phyloP scores from a whole-genome alignment of 2,329 filamentous ascomycete species.

The Ceratocystis cubensis region DNA sequence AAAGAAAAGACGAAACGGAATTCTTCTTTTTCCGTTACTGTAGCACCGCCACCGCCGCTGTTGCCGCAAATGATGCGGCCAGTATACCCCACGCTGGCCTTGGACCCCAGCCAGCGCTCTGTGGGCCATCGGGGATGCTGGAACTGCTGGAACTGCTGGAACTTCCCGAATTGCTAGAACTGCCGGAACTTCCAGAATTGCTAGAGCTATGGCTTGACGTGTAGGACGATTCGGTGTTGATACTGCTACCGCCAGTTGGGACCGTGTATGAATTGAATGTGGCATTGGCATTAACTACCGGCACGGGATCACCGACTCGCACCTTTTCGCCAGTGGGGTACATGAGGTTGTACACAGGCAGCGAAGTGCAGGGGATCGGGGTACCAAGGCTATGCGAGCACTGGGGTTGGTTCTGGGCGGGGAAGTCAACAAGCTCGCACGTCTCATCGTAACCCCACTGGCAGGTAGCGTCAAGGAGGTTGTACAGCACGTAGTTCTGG shows the following conservation, averaged over 20 bases:
- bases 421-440: slow-evolving; percentile 36
- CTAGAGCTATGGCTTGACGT: background rate
- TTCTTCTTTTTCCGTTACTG: background rate
- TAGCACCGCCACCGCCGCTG: background rate
- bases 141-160: background rate
- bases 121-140: background rate
- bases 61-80: background rate
- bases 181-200: background rate
- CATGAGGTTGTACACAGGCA: slow-evolving; percentile 39
- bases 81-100: background rate
- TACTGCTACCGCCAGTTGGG: background rate
- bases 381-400: slow-evolving; percentile 37
- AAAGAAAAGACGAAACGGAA: background rate
- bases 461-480: slow-evolving; percentile 41
- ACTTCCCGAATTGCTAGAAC: background rate
- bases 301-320: slow-evolving; percentile 14
- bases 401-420: slow-evolving; percentile 38
- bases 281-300: slow-evolving; percentile 8
- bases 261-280: background rate
- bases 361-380: slow-evolving; percentile 26
- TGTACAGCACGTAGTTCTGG: slow-evolving; percentile 41
- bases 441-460: slow-evolving; percentile 39
- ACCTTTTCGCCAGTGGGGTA: slow-evolving; percentile 37
- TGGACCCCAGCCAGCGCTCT: background rate
- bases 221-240: background rate